phyloP scores from a whole-genome alignment of 371 early-diverging fungal genomes.

The Rhizopus arrhizus region DNA sequence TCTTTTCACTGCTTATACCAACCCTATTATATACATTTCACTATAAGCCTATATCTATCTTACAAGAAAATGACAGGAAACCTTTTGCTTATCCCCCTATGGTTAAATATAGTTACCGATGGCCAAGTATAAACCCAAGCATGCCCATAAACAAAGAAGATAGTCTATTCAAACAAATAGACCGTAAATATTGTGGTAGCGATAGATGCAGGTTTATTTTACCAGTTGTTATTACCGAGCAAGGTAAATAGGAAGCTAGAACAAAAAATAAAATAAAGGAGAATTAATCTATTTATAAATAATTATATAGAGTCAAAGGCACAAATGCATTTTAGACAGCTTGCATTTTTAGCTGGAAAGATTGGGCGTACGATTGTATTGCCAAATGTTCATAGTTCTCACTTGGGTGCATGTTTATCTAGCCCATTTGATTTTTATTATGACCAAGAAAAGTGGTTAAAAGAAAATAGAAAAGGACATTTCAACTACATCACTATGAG shows the following conservation, averaged over 20 bases:
- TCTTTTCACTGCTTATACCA: constrained; percentile 23
- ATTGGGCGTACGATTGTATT: constrained; percentile 37
- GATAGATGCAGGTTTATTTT: constrained; percentile 37
- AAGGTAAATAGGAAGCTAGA: constrained; percentile 29
- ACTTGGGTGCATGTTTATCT: constrained; percentile 32
- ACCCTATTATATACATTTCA: constrained; percentile 19
- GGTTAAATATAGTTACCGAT: constrained; percentile 27
- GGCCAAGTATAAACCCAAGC: constrained; percentile 7
- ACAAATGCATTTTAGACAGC: constrained; percentile 41
- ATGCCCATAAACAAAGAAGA: neutral
- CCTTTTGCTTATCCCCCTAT: constrained; percentile 19
- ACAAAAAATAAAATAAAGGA: neutral
- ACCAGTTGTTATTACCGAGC: constrained; percentile 41
- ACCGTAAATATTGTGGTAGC: constrained; percentile 36
- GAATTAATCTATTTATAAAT: neutral
- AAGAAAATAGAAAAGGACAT: constrained; percentile 12
- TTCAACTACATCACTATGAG: constrained; percentile 39
- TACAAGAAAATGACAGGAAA: neutral
- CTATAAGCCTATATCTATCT: neutral
- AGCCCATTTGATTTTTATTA: constrained; percentile 38
- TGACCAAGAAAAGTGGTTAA: constrained; percentile 23
- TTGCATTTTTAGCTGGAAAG: constrained; percentile 35
- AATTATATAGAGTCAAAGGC: constrained; percentile 42
- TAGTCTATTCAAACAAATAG: constrained; percentile 26
- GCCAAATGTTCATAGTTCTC: constrained; percentile 37